Evolutionary conservation across 2,329 filamentous ascomycete species (phyloP), one percentile per base, ranked within the genome.

Genomic region (Cordyceps tenuipes): DNA sequence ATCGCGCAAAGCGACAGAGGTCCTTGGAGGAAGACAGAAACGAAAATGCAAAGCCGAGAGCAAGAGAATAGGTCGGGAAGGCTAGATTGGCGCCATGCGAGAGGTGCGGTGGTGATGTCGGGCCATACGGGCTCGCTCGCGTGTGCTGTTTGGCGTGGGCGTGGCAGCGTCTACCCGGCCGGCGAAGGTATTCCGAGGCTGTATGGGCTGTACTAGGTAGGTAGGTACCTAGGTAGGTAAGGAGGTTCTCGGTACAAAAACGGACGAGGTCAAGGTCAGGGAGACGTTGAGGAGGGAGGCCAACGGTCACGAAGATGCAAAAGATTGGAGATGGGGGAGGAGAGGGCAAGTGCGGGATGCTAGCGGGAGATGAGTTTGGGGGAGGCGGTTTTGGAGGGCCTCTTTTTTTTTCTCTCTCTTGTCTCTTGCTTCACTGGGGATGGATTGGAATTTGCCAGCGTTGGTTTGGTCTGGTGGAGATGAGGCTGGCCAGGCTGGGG

Each of bases 81-180:
- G 34, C 54, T 57, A 57, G 12, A 57, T 49, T 49, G 54, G 34
- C 54, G 54, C 54, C 54, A 49, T 57, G 31, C 46, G 46, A 48
- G 54, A 57, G 39, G 49, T 57, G 44, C 10, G 26, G 54, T 34
- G 19, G 44, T 57, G 54, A 12, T 49, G 44, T 8, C 17, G 54
- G 46, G 54, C 54, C 54, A 57, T 57, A 31, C 23, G 54, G 15
- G 44, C 47, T 49, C 54, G 54, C 54, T 44, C 39, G 54, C 47
- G 29, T 29, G 17, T 41, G n/a, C 9, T 13, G 46, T 41, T 41
- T 36, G 34, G 34, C 19, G 31, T 13, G 43, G 44, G 34, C 43
- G 54, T 19, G 12, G 54, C 29, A 47, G 54, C 19, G 29, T 39
- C 23, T 57, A 29, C 4, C 4, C 29, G n/a, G 54, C 10, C 29